Conservation (phyloP, 2,329 filamentous ascomycete genomes). For the Calonectria henricotiae region DNA sequence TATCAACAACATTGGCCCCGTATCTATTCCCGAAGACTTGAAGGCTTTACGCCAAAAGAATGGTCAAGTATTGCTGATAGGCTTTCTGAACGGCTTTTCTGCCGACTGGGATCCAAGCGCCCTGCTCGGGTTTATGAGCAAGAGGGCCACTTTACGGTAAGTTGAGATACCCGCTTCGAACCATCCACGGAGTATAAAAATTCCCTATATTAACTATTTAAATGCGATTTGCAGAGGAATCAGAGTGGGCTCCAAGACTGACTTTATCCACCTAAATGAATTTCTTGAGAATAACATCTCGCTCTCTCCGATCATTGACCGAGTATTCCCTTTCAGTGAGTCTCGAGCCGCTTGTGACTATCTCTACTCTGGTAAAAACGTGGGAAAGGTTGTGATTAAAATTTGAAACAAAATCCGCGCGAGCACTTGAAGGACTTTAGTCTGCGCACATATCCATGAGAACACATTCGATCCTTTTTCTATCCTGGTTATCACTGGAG, state of each 20-base stretch:
- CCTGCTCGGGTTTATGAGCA: not conserved
- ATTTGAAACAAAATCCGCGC: not conserved
- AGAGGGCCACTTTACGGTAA: slow-evolving; percentile 24
- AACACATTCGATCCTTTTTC: too few relatives aligned
- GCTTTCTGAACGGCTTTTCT: slow-evolving; percentile 15
- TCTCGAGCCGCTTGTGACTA: slow-evolving; percentile 26
- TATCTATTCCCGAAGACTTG: slow-evolving; percentile 45
- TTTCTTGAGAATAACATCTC: slow-evolving; percentile 26
- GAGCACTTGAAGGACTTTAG: not conserved
- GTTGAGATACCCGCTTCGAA: not conserved
- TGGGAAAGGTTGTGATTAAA: slow-evolving; percentile 27
- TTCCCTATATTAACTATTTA: not conserved
- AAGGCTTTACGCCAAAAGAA: slow-evolving; percentile 12
- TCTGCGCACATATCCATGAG: too few relatives aligned
- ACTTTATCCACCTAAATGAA: not conserved
- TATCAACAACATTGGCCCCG: slow-evolving; percentile 50
- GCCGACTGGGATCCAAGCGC: slow-evolving; percentile 22
- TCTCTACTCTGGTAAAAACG: slow-evolving; percentile 25
- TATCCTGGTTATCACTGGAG: not conserved
- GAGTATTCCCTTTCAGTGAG: slow-evolving; percentile 11
- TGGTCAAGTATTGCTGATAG: slow-evolving; percentile 3
- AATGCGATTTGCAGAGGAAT: slow-evolving; percentile 6
- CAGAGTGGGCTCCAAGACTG: slow-evolving; percentile 10
- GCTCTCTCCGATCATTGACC: slow-evolving; percentile 12
- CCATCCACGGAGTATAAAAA: not conserved